phyloP scores from a whole-genome alignment of 345 rosid species.

The Kernera saxatilis region DNA sequence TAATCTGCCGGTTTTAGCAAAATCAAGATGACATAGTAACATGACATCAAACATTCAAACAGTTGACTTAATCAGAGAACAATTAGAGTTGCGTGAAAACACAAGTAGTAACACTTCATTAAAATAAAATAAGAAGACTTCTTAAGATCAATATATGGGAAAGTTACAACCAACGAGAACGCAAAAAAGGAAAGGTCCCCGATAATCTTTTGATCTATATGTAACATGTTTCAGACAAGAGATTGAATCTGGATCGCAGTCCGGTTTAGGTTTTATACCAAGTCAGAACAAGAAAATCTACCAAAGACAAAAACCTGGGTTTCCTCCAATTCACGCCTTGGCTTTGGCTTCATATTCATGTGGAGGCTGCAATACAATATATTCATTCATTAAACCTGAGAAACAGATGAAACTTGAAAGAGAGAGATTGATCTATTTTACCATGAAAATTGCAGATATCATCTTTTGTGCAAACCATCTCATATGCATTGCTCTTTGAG shows the following conservation, averaged over 20 bases:
- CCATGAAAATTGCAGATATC: constrained; percentile 80
- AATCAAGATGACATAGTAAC: no score
- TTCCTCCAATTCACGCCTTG: constrained; percentile 27
- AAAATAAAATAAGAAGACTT: background rate
- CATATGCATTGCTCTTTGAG: constrained; percentile 83
- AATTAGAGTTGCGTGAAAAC: background rate
- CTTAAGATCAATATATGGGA: background rate
- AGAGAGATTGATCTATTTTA: constrained; percentile 26
- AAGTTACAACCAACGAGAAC: background rate
- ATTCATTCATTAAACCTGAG: background rate
- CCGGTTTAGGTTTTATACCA: constrained; percentile 11
- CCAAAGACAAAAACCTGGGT: background rate
- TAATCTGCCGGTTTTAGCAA: no score
- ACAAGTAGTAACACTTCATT: background rate
- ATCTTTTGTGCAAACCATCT: constrained; percentile 92
- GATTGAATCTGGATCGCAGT: constrained; percentile 6
- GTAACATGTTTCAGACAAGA: constrained; percentile 19
- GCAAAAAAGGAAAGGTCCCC: background rate
- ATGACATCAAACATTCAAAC: no score
- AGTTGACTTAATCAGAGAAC: background rate
- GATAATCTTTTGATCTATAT: background rate
- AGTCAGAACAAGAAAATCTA: constrained; percentile 19
- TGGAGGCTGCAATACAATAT: constrained; percentile 41
- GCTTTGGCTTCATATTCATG: constrained; percentile 64
- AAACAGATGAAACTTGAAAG: background rate